Conservation (phyloP, 148 eudicot species). For the Rhododendron williamsianum region DNA sequence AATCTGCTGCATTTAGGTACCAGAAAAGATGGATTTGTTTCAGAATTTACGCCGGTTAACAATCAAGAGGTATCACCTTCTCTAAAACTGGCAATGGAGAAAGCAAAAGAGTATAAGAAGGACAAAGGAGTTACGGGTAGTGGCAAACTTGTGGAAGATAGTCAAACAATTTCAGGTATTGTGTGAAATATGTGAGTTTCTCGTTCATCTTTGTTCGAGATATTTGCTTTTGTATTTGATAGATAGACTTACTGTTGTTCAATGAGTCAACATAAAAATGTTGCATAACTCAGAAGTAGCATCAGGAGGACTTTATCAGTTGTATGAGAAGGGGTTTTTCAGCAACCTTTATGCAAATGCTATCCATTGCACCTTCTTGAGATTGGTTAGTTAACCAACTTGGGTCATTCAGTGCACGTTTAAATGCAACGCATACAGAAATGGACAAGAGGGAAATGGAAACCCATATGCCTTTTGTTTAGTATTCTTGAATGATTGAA, state of each 20-base stretch:
- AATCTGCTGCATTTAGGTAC: slow-evolving; percentile 9
- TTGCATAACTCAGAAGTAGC: neutral
- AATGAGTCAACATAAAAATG: neutral
- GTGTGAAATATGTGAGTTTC: slow-evolving; percentile 17
- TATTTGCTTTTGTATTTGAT: neutral
- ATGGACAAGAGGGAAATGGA: neutral
- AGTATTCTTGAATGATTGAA: neutral
- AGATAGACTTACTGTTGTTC: neutral
- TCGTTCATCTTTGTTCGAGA: slow-evolving; percentile 1
- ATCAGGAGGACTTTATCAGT: neutral
- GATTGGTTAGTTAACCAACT: neutral
- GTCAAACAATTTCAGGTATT: slow-evolving; percentile 23
- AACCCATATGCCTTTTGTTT: neutral
- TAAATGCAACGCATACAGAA: neutral
- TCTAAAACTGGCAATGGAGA: slow-evolving; percentile 37
- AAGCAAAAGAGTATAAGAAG: slow-evolving; percentile 33
- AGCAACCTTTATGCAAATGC: neutral
- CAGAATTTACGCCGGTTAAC: slow-evolving; percentile 6
- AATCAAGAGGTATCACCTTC: slow-evolving; percentile 21
- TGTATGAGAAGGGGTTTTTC: neutral
- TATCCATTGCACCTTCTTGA: neutral
- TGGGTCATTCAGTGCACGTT: neutral
- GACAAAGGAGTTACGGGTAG: slow-evolving; percentile 21
- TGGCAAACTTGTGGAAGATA: slow-evolving; percentile 8
- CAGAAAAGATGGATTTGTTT: slow-evolving; percentile 10